Evolutionary conservation across 1,139 yeast species (phyloP), one percentile per base, ranked within the genome.

Genomic region (Geotrichum citri-aurantii): DNA sequence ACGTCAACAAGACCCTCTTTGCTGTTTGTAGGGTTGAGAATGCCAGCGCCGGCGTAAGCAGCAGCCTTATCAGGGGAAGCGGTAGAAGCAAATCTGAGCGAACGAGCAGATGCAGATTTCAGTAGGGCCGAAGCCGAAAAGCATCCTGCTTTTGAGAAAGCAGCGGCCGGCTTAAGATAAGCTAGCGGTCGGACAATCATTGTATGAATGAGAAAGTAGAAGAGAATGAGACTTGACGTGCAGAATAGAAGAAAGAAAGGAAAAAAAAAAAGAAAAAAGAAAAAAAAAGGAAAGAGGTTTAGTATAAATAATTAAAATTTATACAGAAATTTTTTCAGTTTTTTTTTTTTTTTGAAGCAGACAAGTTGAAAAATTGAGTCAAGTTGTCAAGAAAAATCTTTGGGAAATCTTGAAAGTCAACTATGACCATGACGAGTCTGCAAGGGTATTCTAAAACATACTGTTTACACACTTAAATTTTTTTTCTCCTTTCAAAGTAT

Each of bases 1-100:
- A 91, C 97, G 65, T 92, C 96, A 52, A 91, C 96, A 61, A 89
- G 77, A 59, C 80, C 77, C 62, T 80, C 76, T 59, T 77, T 79
- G 63, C 78, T 82, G 46, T 74, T 73, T 69, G 80, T 79, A 0
- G 76, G 76, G 24, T 75, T 70, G 62, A 81, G 73, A 58, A 82
- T 76, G 46, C 82, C 82, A 21, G 83, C 84, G 55, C 86, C 86
- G 42, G 81, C 83, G 65, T 82, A 82, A 3, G 74, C 61, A 50
- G 76, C 73, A 50, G 78, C 74, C 59, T 67, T 56, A 33, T 56
- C 53, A 6, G 59, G 52, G 47, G 55, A 49, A 24, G 33, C 31
- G 10, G 52, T 29, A 12, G 57, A 50, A 23, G 57, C 57, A 23
- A 47, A 48, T 40, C 55, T 40, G 23, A 52, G 29, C n/a, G 44